Conservation (phyloP, 306 rosid species). For the Geum urbanum region DNA sequence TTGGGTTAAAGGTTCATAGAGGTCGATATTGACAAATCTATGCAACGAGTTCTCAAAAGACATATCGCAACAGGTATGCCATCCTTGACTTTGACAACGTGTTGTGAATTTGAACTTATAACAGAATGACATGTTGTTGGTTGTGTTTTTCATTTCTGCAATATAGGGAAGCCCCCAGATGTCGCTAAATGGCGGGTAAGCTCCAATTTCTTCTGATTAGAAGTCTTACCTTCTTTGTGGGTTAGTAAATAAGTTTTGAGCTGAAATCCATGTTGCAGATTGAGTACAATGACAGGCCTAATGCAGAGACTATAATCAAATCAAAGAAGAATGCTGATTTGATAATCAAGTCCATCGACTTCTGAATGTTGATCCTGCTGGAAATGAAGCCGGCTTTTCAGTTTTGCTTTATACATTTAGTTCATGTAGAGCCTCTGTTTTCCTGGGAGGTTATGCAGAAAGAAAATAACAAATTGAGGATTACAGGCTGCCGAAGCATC, state of each 20-base stretch:
- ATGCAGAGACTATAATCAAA: constrained; percentile 74
- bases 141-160: constrained; percentile 12
- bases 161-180: constrained; percentile 61
- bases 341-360: constrained; percentile 67
- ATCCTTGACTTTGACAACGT: constrained; percentile 10
- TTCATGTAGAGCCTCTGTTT: not conserved
- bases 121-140: not conserved
- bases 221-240: not conserved
- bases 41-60: constrained; percentile 79
- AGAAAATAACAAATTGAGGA: not conserved
- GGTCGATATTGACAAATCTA: constrained; percentile 61
- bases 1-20: constrained; percentile 60
- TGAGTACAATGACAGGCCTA: constrained; percentile 77
- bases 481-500: not conserved
- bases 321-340: constrained; percentile 74
- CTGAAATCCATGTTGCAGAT: constrained; percentile 41
- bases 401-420: not conserved
- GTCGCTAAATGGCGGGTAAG: constrained; percentile 80
- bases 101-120: constrained; percentile 1
- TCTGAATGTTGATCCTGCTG: constrained; percentile 33
- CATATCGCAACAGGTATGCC: constrained; percentile 75
- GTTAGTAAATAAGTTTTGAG: not conserved
- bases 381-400: not conserved
- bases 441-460: not conserved
- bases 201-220: constrained; percentile 6